Base-by-base conservation (phyloP, 2,329 filamentous ascomycete genomes). In the Calonectria honghensis region DNA sequence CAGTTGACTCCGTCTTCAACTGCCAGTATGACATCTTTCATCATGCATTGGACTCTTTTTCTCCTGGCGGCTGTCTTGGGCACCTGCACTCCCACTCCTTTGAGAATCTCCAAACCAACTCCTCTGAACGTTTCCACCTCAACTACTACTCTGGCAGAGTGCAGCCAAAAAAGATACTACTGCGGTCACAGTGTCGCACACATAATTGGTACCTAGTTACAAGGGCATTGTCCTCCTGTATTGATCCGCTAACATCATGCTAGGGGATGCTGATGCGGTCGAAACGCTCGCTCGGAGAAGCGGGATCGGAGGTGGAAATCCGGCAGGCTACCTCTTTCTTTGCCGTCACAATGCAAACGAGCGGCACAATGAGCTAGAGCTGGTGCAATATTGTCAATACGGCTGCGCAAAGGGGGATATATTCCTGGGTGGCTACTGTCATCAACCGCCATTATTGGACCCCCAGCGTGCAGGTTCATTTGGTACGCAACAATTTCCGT, bases 391-490 rank as follows among this genome's bases (percentile, higher is more conserved):
- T 20, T 63, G 57, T 24, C 9, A 63, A 41, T 63, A 41, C 20
- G 57, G 57, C 24, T 63, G 57, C 9, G 57, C 20, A 29, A 63
- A 63, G 18, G 57, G 57, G 20, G 57, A 63, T 16, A 13, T 63
- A 29, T 63, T 41, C 31, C 2, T 29, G 3, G 57, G 57, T 27
- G 57, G 16, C 16, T 63, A 63, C 18, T 63, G 57, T n/a, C 35
- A 63, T 35, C 57, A 63, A 41, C 35, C 37, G 24, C 57, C 57
- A 20, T 20, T 63, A 7, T 29, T 63, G 20, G 3, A 20, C 10
- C 6, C 41, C n/a, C 18, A 3, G 41, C 1, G 2, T 48, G 6
- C 7, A 5, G 37, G n/a, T 20, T 2, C 5, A 16, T 4, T 29
- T 14, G 13, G 35, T 63, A 63, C 6, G 57, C 24, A 41, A 27